These are phyloP conservation scores for Podila verticillata DNA, from an alignment of 192 early-diverging fungal species.

Conservation along the genomic window DNA sequence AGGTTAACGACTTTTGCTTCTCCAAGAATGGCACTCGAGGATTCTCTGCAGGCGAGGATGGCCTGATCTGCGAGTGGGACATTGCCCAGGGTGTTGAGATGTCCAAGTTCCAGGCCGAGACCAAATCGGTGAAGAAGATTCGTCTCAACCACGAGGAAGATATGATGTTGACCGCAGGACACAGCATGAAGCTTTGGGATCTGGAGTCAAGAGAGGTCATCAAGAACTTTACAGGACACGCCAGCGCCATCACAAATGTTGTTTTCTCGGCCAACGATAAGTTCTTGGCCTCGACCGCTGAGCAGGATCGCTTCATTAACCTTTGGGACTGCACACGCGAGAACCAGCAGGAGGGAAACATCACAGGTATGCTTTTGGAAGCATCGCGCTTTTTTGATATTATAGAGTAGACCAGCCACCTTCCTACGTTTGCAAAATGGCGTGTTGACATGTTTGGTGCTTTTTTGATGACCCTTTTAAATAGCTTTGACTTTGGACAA, in stretches of 20 bases:
- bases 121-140: constrained; percentile 57
- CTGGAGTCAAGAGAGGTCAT: constrained; percentile 49
- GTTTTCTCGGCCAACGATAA: constrained; percentile 60
- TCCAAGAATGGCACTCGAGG: constrained; percentile 55
- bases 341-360: constrained; percentile 50
- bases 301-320: constrained; percentile 65
- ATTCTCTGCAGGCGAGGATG: constrained; percentile 61
- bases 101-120: constrained; percentile 64
- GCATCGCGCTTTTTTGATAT: background rate
- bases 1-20: constrained; percentile 61
- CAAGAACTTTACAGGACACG: constrained; percentile 67
- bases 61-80: constrained; percentile 63
- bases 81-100: constrained; percentile 56
- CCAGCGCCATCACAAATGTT: constrained; percentile 57
- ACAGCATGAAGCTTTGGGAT: constrained; percentile 66
- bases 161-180: constrained; percentile 62
- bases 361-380: constrained; percentile 41
- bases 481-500: constrained; percentile 60
- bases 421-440: background rate
- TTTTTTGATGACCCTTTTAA: background rate
- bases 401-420: background rate
- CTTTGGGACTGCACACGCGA: constrained; percentile 60
- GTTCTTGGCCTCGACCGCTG: constrained; percentile 56
- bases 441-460: background rate
- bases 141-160: constrained; percentile 60